Evolutionary conservation across 106 monocot species (phyloP).

Genomic region (Ottelia alismoides): DNA sequence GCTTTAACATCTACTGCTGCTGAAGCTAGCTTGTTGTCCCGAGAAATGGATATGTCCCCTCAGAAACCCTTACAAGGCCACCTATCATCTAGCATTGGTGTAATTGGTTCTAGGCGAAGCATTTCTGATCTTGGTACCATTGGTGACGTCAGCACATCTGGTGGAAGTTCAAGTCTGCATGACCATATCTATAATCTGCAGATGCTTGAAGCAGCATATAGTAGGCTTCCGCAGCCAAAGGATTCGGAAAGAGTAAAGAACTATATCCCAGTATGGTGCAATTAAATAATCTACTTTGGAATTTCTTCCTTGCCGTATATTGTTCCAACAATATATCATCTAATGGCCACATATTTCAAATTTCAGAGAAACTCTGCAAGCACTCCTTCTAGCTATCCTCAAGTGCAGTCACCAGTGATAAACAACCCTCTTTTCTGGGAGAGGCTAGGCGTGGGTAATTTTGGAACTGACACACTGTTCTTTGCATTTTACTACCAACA

Average conservation of each 20-base stretch:
- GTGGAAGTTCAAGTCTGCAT: constrained; percentile 41
- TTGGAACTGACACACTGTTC: constrained; percentile 70
- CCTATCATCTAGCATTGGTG: constrained; percentile 61
- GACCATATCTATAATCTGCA: constrained; percentile 76
- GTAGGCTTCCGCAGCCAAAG: constrained; percentile 82
- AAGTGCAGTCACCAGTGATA: constrained; percentile 58
- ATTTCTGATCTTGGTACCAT: constrained; percentile 79
- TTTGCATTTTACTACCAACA: constrained; percentile 99
- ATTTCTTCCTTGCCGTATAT: too few relatives aligned
- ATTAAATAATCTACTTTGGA: too few relatives aligned
- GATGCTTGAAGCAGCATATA: constrained; percentile 84
- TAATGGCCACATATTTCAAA: too few relatives aligned
- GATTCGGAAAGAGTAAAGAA: constrained; percentile 81
- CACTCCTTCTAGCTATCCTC: constrained; percentile 88
- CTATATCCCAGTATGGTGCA: constrained; percentile 62
- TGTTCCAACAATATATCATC: too few relatives aligned
- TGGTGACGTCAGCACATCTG: constrained; percentile 56
- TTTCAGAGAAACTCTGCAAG: constrained; percentile 68
- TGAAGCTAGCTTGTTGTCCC: constrained; percentile 41
- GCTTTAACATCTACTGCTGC: constrained; percentile 19
- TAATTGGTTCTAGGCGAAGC: constrained; percentile 95
- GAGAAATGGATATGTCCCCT: constrained; percentile 61
- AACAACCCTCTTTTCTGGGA: constrained; percentile 96
- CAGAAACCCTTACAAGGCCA: constrained; percentile 66
- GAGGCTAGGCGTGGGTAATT: constrained; percentile 48